Conservation (phyloP, 129 eudicot genomes). For the Flaveria brownii region DNA sequence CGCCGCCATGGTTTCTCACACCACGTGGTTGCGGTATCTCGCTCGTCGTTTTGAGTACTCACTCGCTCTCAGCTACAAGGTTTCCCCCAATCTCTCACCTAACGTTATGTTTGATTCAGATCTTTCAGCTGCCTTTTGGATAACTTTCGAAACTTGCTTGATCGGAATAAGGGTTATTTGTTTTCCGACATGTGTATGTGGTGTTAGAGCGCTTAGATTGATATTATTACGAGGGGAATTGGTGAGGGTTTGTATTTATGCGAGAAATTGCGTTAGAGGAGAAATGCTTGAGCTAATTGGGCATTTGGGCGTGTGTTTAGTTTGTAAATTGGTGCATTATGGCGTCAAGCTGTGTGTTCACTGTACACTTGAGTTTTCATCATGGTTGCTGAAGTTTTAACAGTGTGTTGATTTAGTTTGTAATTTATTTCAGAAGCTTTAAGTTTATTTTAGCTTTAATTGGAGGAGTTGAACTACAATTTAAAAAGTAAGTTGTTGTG, state of each 20-base stretch:
- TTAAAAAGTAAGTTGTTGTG: background rate
- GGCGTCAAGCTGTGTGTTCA: background rate
- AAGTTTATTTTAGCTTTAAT: background rate
- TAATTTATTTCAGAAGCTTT: background rate
- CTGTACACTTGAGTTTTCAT: background rate
- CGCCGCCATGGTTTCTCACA: slow-evolving; percentile 53
- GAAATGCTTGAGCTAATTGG: background rate
- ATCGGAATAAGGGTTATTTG: background rate
- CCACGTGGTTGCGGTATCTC: slow-evolving; percentile 64
- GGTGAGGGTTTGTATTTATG: background rate
- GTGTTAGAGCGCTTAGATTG: background rate
- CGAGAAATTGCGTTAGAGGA: background rate
- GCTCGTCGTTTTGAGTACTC: slow-evolving; percentile 59
- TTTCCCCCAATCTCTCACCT: background rate
- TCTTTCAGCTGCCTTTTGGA: background rate
- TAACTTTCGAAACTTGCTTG: background rate
- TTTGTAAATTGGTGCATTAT: background rate
- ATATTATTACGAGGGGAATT: background rate
- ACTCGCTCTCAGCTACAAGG: slow-evolving; percentile 51
- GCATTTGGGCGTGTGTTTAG: slow-evolving; percentile 6
- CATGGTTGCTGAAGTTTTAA: slow-evolving; percentile 9
- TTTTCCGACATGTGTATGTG: too few species aligned
- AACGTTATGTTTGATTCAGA: slow-evolving; percentile 1
- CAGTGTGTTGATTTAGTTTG: background rate
- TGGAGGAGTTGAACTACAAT: background rate